Conservation (phyloP, 164 flowering plant genomes). For the Nelumbo lutea region DNA sequence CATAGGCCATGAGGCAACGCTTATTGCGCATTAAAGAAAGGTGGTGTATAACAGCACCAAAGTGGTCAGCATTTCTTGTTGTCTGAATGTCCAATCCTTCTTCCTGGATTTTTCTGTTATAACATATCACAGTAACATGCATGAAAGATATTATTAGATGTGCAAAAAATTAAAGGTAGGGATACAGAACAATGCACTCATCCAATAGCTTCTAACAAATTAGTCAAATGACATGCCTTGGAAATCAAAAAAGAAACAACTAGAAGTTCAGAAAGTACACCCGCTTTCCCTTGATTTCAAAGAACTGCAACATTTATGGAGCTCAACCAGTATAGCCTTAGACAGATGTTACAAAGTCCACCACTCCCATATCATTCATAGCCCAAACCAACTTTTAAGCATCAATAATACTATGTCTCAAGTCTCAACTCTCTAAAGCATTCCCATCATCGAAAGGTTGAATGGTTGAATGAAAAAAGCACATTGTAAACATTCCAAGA, state of each 20-base stretch:
- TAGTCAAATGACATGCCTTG: not conserved
- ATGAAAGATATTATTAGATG: not conserved
- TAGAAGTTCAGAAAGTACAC: not conserved
- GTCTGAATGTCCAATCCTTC: slow-evolving; percentile 70
- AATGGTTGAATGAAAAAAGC: too few relatives aligned
- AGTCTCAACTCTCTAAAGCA: too few relatives aligned
- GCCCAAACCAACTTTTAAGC: too few relatives aligned
- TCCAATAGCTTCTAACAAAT: not conserved
- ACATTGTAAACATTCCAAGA: too few relatives aligned
- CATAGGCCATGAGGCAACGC: slow-evolving; percentile 76
- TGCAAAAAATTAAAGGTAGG: not conserved
- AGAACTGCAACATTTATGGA: too few relatives aligned
- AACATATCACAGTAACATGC: not conserved
- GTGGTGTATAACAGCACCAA: slow-evolving; percentile 85
- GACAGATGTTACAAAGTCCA: too few relatives aligned
- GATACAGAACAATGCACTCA: not conserved
- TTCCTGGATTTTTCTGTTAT: slow-evolving; percentile 78
- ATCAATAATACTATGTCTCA: too few relatives aligned
- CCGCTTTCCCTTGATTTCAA: too few relatives aligned
- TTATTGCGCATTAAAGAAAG: slow-evolving; percentile 75
- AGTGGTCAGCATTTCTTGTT: slow-evolving; percentile 79
- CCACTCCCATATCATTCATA: too few relatives aligned
- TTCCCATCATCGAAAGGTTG: too few relatives aligned
- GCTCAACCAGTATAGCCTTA: too few relatives aligned
- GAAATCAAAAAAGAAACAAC: not conserved